Percentiles rank a stretch among this genome's conserved stretches.
These are phyloP conservation scores for Fulvia fulva DNA, from an alignment of 2,329 filamentous ascomycete species.

Conservation along the genomic window DNA sequence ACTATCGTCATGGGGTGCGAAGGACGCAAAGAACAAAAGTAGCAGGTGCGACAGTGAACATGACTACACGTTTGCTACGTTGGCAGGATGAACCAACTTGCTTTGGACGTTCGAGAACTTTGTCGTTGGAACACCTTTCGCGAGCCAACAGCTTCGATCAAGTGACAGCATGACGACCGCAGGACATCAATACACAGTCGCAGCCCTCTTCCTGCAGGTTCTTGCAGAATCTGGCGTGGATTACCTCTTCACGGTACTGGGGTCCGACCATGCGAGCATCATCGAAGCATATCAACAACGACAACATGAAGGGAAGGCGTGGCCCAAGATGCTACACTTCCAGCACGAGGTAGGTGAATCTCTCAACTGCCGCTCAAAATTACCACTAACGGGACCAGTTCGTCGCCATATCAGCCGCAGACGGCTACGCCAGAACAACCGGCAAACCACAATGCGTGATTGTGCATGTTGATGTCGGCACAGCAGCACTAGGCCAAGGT, in stretches of 20 bases:
- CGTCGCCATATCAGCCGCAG: constrained; percentile 76
- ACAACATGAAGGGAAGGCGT: constrained; percentile 59
- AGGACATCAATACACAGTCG: constrained; percentile 2
- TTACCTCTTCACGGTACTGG: constrained; percentile 59
- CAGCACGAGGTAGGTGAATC: constrained; percentile 61
- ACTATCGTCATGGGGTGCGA: neutral
- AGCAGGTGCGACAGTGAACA: neutral
- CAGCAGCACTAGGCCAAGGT: constrained; percentile 68
- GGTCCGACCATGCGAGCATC: constrained; percentile 67
- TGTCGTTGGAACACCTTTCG: neutral
- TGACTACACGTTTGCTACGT: neutral
- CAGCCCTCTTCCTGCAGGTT: constrained; percentile 15
- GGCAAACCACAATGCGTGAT: constrained; percentile 69
- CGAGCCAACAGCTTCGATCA: neutral
- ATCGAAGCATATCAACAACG: constrained; percentile 72
- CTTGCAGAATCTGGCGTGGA: constrained; percentile 41
- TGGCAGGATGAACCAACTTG: neutral
- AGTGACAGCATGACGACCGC: neutral
- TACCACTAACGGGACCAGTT: constrained; percentile 50
- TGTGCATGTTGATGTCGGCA: constrained; percentile 75
- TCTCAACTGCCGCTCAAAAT: neutral
- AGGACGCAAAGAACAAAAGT: neutral
- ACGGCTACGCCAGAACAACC: constrained; percentile 67
- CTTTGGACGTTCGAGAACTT: neutral
- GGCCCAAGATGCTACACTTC: constrained; percentile 68